Conservation (phyloP, 805 yeast species). For the Candida wancherniae region DNA sequence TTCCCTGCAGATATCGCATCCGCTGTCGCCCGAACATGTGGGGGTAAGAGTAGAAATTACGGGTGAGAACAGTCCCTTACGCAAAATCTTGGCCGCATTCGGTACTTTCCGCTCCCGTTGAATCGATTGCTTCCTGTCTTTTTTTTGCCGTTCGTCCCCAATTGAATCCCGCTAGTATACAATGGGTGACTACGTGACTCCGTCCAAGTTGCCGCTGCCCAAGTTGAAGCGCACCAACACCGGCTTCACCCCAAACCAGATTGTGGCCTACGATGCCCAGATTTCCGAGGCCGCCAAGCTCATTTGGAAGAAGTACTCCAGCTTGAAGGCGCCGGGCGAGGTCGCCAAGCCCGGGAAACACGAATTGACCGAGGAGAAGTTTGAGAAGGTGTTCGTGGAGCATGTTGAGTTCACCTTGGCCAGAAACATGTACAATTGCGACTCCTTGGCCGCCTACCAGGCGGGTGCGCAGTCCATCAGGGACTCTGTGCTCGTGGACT, state of each 20-base stretch:
- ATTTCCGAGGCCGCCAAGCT: slow-evolving; percentile 77
- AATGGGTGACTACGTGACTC: slow-evolving; percentile 37
- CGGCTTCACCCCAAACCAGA: slow-evolving; percentile 88
- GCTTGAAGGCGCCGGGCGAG: slow-evolving; percentile 27
- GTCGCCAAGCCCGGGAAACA: slow-evolving; percentile 5
- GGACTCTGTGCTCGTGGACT: slow-evolving; percentile 74
- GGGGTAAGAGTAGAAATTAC: no score
- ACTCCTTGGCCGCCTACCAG: slow-evolving; percentile 86
- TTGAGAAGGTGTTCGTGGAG: slow-evolving; percentile 65
- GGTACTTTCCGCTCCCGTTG: no score
- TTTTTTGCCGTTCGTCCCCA: neutral
- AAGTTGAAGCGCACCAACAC: slow-evolving; percentile 72
- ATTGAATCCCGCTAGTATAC: neutral
- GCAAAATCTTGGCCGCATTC: no score
- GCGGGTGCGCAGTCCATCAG: slow-evolving; percentile 77
- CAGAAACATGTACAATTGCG: slow-evolving; percentile 89
- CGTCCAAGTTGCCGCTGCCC: slow-evolving; percentile 35
- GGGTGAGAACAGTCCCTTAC: no score
- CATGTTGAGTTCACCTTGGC: slow-evolving; percentile 91
- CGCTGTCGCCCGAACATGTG: no score
- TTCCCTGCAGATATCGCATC: no score
- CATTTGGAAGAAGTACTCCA: slow-evolving; percentile 70
- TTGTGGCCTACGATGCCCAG: slow-evolving; percentile 71
- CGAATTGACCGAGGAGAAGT: slow-evolving; percentile 44
- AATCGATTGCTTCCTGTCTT: no score